Evolutionary conservation across 345 rosid species (phyloP).

Genomic region (Rubroshorea leprosula): DNA sequence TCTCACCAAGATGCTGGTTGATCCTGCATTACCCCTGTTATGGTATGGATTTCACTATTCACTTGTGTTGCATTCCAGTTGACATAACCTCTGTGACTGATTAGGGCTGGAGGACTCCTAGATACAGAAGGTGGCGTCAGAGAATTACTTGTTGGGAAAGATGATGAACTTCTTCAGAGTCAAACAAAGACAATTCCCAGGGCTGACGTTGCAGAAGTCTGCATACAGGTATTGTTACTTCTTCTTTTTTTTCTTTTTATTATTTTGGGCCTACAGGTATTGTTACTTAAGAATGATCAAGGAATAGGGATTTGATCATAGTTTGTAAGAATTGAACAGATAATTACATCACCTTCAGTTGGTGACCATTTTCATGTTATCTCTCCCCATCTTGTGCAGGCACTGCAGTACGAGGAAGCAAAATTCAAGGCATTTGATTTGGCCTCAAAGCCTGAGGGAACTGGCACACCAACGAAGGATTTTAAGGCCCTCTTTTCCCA

Average conservation of each 20-base stretch:
- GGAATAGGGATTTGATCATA: not conserved
- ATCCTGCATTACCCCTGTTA: no score
- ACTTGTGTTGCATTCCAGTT: not conserved
- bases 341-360: not conserved
- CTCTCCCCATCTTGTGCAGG: constrained; percentile 35
- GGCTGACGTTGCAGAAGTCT: constrained; percentile 61
- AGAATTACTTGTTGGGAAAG: constrained; percentile 76
- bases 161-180: constrained; percentile 94
- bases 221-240: constrained; percentile 14
- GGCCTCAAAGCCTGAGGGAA: constrained; percentile 84
- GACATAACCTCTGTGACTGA: constrained; percentile 14
- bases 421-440: constrained; percentile 85
- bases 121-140: constrained; percentile 85
- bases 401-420: constrained; percentile 64
- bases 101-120: constrained; percentile 92
- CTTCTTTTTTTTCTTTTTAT: no score
- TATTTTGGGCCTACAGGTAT: constrained; percentile 19
- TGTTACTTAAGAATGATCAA: no score
- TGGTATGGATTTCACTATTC: not conserved
- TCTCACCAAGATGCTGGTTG: not conserved
- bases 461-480: constrained; percentile 81
- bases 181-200: constrained; percentile 67
- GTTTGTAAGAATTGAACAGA: not conserved
- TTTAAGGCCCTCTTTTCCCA: constrained; percentile 76
- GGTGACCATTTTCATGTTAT: constrained; percentile 1